Conservation (phyloP, 1,284 basidiomycete genomes). For the Chalciporus sp. region DNA sequence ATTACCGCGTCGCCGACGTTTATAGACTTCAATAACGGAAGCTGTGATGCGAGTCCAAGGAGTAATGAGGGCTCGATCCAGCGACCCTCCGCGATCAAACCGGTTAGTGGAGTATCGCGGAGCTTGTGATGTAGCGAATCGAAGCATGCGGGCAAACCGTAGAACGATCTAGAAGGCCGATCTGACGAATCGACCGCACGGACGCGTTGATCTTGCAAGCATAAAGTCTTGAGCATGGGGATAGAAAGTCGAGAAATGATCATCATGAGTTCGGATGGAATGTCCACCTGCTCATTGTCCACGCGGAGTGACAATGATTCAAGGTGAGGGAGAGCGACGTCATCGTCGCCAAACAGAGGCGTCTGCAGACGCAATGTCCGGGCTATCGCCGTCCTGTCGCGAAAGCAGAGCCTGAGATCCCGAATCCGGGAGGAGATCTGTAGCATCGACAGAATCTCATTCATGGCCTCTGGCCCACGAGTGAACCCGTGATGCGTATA, state of each 20-base stretch:
- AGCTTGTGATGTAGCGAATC: constrained; percentile 4
- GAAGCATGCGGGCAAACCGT: constrained; percentile 14
- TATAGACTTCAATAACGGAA: constrained; percentile 18
- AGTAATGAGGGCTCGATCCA: constrained; percentile 24
- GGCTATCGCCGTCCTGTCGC: constrained; percentile 21
- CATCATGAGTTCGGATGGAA: constrained; percentile 52
- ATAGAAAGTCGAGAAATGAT: constrained; percentile 45
- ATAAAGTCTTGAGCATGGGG: constrained; percentile 43
- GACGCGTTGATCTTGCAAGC: constrained; percentile 42
- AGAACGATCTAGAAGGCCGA: constrained; percentile 13
- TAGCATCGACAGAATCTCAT: constrained; percentile 52
- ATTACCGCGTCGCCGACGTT: constrained; percentile 9
- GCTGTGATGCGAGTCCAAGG: constrained; percentile 11
- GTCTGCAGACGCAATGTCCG: constrained; percentile 19
- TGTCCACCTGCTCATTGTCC: constrained; percentile 49
- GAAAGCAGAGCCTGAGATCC: constrained; percentile 47
- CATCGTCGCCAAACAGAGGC: constrained; percentile 14
- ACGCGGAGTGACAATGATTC: constrained; percentile 45
- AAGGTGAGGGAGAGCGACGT: constrained; percentile 42
- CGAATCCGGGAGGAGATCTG: constrained; percentile 45
- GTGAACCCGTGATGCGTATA: constrained; percentile 63
- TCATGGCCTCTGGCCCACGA: constrained; percentile 44
- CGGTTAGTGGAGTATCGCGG: constrained; percentile 8
- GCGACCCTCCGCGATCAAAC: constrained; percentile 28
- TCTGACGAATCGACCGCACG: constrained; percentile 5